Evolutionary conservation across 1,284 basidiomycete genomes (phyloP).

Genomic region (Pseudozyma sp.): DNA sequence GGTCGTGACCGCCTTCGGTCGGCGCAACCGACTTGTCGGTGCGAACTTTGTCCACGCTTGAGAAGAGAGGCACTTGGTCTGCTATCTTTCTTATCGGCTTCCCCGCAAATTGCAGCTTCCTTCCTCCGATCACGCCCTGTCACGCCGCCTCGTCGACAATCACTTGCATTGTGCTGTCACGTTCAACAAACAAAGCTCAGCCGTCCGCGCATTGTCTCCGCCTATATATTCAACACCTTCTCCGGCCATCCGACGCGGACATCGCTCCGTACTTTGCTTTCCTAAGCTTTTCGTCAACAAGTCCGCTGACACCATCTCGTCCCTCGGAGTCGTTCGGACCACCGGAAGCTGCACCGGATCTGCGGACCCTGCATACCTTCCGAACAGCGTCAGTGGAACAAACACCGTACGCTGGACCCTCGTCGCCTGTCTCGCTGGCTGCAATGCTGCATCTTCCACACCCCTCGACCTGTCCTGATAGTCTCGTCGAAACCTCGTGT

Average conservation of each 20-base stretch:
- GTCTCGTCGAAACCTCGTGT: not conserved
- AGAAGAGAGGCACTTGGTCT: not conserved
- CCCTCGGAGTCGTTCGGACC: not conserved
- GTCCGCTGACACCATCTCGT: not conserved
- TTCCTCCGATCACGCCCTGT: not conserved
- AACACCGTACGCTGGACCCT: constrained; percentile 2
- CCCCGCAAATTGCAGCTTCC: constrained; percentile 12
- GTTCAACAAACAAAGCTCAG: not conserved
- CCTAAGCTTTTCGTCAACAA: not conserved
- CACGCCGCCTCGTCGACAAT: not conserved
- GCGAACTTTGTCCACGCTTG: no score
- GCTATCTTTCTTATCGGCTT: constrained; percentile 3
- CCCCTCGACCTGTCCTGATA: not conserved
- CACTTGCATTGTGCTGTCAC: not conserved
- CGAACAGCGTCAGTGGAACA: not conserved
- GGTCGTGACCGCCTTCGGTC: no score
- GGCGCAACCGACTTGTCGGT: no score
- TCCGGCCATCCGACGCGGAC: constrained; percentile 17
- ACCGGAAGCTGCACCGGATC: not conserved
- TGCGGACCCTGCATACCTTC: constrained; percentile 5
- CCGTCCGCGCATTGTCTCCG: constrained; percentile 33
- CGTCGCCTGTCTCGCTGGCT: not conserved
- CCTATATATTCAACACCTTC: constrained; percentile 17
- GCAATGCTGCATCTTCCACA: constrained; percentile 1
- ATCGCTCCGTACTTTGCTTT: not conserved